Conservation (phyloP, 2,329 filamentous ascomycete genomes). For the Thelonectria blattea region DNA sequence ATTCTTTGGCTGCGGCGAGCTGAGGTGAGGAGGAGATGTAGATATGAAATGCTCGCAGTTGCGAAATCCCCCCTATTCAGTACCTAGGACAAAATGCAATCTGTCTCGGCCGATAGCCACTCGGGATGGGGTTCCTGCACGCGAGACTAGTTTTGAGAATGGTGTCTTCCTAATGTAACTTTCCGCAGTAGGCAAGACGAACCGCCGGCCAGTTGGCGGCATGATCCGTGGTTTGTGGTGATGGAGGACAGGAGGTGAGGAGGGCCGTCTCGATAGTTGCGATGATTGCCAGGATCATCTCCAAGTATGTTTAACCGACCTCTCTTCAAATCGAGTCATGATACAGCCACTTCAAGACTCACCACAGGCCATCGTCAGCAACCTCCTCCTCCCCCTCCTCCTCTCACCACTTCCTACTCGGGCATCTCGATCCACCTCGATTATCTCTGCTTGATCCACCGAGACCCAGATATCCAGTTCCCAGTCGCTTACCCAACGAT, state of each 20-base stretch:
- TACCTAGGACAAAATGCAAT: too few relatives aligned
- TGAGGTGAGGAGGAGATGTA: neutral
- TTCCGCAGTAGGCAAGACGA: conserved; percentile 5
- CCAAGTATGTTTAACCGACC: too few relatives aligned
- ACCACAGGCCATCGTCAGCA: too few relatives aligned
- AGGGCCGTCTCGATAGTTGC: too few relatives aligned
- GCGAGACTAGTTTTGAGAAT: neutral
- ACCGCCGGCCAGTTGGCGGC: neutral
- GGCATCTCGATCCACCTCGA: conserved; percentile 3
- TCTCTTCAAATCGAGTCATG: too few relatives aligned
- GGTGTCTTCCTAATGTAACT: neutral
- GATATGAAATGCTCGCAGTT: too few relatives aligned
- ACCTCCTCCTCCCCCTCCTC: too few relatives aligned
- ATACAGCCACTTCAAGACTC: too few relatives aligned
- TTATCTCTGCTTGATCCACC: conserved; percentile 4
- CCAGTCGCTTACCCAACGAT: neutral
- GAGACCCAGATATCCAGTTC: conserved; percentile 1
- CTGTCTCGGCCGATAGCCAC: neutral
- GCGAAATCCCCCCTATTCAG: too few relatives aligned
- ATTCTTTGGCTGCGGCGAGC: conserved; percentile 5
- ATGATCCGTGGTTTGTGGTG: neutral
- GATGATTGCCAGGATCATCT: too few relatives aligned
- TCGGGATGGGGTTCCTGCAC: neutral
- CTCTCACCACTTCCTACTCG: neutral
- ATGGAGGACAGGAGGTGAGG: neutral